phyloP scores from a whole-genome alignment of 169 alveolate genomes.

The Plasmodium chabaudi region DNA sequence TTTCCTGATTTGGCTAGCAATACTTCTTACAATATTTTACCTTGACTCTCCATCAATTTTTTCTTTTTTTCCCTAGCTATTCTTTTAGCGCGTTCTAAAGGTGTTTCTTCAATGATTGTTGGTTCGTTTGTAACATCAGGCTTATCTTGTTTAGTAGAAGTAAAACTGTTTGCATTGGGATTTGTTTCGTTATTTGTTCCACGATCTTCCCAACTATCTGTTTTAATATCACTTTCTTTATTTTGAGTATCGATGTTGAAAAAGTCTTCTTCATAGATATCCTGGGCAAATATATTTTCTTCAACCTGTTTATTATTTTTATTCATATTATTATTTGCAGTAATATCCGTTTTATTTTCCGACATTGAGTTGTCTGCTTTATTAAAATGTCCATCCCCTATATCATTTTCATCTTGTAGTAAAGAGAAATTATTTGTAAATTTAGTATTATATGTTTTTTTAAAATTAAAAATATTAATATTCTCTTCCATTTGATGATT shows the following conservation, averaged over 20 bases:
- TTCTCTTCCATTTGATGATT: slow-evolving; percentile 44
- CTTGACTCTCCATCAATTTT: slow-evolving; percentile 28
- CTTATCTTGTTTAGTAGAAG: not conserved
- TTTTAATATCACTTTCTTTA: not conserved
- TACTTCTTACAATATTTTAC: slow-evolving; percentile 22
- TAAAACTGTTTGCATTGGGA: not conserved
- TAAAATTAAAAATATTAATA: slow-evolving; percentile 50
- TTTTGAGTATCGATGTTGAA: slow-evolving; percentile 10
- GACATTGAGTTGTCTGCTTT: not conserved
- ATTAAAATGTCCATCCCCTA: not conserved
- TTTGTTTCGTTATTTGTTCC: not conserved
- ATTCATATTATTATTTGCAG: not conserved
- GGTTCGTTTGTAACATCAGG: not conserved
- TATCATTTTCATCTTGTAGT: not conserved
- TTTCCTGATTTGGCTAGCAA: too few relatives aligned
- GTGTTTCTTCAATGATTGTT: slow-evolving; percentile 29
- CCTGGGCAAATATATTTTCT: slow-evolving; percentile 10
- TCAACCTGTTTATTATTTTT: not conserved
- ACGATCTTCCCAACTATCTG: not conserved
- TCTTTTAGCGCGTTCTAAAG: slow-evolving; percentile 56
- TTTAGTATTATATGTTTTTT: slow-evolving; percentile 49
- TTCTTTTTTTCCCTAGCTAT: slow-evolving; percentile 62
- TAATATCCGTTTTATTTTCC: not conserved
- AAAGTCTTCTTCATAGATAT: slow-evolving; percentile 27
- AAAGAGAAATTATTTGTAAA: slow-evolving; percentile 27